Conservation (phyloP, 306 rosid species). For the Trifolium subterraneum region DNA sequence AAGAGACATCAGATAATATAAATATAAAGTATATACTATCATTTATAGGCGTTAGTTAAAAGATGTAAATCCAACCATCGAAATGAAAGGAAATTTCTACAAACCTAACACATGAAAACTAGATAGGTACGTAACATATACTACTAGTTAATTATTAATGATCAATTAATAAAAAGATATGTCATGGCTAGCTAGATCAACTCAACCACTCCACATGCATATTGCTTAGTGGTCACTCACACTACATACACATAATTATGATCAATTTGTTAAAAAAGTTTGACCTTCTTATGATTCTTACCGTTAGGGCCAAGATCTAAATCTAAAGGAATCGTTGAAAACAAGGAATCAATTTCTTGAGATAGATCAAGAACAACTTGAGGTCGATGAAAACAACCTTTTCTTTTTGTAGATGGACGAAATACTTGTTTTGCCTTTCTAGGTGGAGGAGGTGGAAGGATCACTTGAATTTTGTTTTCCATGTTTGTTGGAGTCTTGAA, state of each 20-base stretch:
- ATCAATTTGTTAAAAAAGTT: slow-evolving; percentile 28
- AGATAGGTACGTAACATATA: neutral
- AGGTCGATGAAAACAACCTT: slow-evolving; percentile 9
- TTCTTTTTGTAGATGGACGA: slow-evolving; percentile 48
- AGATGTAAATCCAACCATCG: slow-evolving; percentile 4
- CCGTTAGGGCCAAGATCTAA: slow-evolving; percentile 50
- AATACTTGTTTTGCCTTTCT: slow-evolving; percentile 59
- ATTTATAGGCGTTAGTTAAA: slow-evolving; percentile 1
- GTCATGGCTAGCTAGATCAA: neutral
- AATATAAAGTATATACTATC: neutral
- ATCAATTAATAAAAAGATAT: slow-evolving; percentile 12
- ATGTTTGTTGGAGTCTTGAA: slow-evolving; percentile 71
- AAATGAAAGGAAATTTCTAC: slow-evolving; percentile 16
- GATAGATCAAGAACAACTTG: slow-evolving; percentile 47
- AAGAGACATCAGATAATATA: neutral
- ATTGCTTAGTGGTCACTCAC: neutral
- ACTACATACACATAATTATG: neutral
- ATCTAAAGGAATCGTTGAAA: slow-evolving; percentile 44
- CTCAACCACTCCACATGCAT: slow-evolving; percentile 17
- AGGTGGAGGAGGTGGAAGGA: slow-evolving; percentile 72
- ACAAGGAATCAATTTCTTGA: slow-evolving; percentile 54
- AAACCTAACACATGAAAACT: slow-evolving; percentile 14
- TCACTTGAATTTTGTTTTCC: slow-evolving; percentile 52
- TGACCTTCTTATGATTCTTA: slow-evolving; percentile 53
- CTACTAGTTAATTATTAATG: slow-evolving; percentile 11